Evolutionary conservation across 345 rosid genomes (phyloP).

Genomic region (Luvunga scandens): DNA sequence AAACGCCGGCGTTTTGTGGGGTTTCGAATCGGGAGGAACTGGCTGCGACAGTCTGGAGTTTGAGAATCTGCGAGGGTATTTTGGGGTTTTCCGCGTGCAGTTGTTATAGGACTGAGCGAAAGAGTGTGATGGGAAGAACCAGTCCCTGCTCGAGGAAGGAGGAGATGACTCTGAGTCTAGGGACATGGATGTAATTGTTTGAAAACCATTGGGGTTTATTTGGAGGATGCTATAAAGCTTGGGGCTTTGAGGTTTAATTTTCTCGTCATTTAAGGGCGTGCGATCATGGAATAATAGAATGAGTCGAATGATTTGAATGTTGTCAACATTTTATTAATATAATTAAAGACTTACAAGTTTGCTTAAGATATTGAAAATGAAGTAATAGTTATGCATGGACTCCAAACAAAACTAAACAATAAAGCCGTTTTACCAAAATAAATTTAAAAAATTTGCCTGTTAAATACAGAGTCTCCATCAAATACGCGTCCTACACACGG

Average conservation of each 20-base stretch:
- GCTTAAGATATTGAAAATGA: not conserved
- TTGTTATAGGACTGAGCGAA: slow-evolving; percentile 34
- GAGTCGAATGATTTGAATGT: not conserved
- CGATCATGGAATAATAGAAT: not conserved
- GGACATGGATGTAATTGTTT: slow-evolving; percentile 33
- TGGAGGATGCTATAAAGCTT: not conserved
- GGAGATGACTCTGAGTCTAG: slow-evolving; percentile 24
- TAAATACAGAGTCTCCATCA: too few species aligned
- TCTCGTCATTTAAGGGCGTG: not conserved
- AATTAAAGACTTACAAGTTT: not conserved
- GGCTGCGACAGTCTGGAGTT: slow-evolving; percentile 27
- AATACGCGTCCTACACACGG: too few species aligned
- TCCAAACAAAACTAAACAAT: not conserved
- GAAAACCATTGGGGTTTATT: not conserved
- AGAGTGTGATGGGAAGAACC: slow-evolving; percentile 65
- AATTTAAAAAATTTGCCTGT: too few species aligned
- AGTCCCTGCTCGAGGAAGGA: slow-evolving; percentile 46
- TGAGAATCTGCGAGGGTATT: slow-evolving; percentile 40
- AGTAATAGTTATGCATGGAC: not conserved
- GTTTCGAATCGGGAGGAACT: slow-evolving; percentile 16
- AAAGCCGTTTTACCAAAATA: too few species aligned
- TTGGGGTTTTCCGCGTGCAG: slow-evolving; percentile 19
- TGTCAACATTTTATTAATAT: not conserved
- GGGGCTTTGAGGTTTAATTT: not conserved
- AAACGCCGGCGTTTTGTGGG: slow-evolving; percentile 21